phyloP scores from a whole-genome alignment of 208 protist genomes.

The Acanthamoeba castellanii region DNA sequence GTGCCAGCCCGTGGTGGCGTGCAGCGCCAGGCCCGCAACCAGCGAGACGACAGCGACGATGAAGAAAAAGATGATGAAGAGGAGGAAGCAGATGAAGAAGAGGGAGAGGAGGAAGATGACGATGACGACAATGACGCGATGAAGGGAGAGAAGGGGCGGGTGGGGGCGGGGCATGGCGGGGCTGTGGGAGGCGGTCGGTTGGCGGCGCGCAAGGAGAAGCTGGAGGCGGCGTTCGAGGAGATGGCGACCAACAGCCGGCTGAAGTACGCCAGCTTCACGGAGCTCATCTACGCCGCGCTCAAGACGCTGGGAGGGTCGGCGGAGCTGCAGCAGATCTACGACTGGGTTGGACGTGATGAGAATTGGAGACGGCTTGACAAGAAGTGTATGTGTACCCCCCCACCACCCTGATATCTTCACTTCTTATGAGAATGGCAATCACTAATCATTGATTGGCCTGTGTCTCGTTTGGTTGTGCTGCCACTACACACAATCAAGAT shows the following conservation, averaged over 20 bases:
- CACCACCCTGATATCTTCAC: neutral
- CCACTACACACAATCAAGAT: neutral
- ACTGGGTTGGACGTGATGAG: neutral
- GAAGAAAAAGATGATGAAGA: neutral
- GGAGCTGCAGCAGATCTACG: conserved; percentile 37
- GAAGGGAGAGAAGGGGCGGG: no score
- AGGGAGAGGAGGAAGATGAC: neutral
- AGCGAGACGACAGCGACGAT: neutral
- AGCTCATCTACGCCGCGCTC: conserved; percentile 22
- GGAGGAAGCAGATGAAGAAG: neutral
- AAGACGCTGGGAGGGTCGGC: neutral
- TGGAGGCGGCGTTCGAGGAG: conserved; percentile 11
- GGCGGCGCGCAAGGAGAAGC: conserved; percentile 10
- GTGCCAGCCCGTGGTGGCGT: neutral
- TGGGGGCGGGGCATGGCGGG: no score
- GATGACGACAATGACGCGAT: no score
- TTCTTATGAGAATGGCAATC: no score
- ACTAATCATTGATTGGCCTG: no score
- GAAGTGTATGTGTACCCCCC: neutral
- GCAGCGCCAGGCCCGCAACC: neutral
- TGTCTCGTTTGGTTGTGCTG: no score
- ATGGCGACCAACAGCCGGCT: conserved; percentile 1
- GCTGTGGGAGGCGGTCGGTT: neutral
- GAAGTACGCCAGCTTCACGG: conserved; percentile 14
- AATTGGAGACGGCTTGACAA: neutral